These are phyloP conservation scores for Huiozyma naganishii DNA, from an alignment of 805 yeast species.

Conservation along the genomic window DNA sequence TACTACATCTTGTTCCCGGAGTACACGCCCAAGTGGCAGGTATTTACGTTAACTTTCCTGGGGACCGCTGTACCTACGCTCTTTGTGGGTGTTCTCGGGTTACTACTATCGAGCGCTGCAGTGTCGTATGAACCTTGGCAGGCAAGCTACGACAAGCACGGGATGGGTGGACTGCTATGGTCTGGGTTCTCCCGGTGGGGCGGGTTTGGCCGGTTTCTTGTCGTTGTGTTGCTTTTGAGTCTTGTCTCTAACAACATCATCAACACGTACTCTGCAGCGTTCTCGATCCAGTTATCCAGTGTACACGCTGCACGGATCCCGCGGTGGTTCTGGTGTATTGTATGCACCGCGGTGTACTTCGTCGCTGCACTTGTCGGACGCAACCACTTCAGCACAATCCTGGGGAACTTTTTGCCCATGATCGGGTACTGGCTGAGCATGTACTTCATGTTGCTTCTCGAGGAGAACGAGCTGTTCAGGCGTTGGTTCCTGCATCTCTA, in stretches of 20 bases:
- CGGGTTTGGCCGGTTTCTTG: conserved; percentile 66
- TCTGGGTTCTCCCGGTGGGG: conserved; percentile 61
- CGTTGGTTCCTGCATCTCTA: conserved; percentile 33
- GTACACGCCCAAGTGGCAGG: conserved; percentile 41
- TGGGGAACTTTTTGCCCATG: conserved; percentile 82
- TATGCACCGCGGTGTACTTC: conserved; percentile 51
- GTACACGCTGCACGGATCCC: conserved; percentile 49
- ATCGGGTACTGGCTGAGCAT: conserved; percentile 85
- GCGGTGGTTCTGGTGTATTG: conserved; percentile 65
- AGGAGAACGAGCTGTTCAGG: conserved; percentile 67
- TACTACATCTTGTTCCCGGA: conserved; percentile 78
- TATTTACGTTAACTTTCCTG: conserved; percentile 52
- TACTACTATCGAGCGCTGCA: conserved; percentile 60
- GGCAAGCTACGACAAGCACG: conserved; percentile 42
- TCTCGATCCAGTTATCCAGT: conserved; percentile 61
- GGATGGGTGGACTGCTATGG: conserved; percentile 68
- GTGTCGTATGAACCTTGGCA: conserved; percentile 45
- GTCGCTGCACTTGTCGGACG: conserved; percentile 70
- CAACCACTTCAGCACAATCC: conserved; percentile 56
- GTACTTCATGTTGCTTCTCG: conserved; percentile 58
- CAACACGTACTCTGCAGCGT: conserved; percentile 73
- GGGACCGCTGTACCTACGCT: conserved; percentile 63
- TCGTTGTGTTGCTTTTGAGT: conserved; percentile 59
- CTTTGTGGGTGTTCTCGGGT: conserved; percentile 65
- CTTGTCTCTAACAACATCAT: conserved; percentile 72